Evolutionary conservation across 73 alveolate species (phyloP), one percentile per base, ranked within the genome.

Genomic region (Effrenium voratum): DNA sequence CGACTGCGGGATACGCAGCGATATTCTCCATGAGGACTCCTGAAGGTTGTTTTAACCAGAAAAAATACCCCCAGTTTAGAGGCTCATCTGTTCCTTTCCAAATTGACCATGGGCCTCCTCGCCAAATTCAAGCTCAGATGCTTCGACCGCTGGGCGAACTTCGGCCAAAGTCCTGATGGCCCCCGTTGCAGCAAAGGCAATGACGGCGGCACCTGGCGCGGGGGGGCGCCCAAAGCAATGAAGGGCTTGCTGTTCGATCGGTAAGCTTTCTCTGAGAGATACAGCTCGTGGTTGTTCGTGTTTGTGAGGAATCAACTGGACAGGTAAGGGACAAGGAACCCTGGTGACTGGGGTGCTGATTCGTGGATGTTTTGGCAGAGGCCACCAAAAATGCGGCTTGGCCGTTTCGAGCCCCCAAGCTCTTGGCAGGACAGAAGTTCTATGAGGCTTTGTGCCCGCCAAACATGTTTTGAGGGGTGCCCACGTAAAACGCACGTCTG

Each of bases 181-280:
- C 59, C 97, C 97, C 28, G 86, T 50, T 19, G 97, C 97, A 44
- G 87, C 66, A 68, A 32, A 50, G 13, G 97, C 97, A 28, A 90
- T 30, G 28, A 90, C 87, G 1, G 97, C 97, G 13, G 97, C 97
- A 30, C 97, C 97, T 63, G 79, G 73, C 16, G 38, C 82, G 5
- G 84, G 45, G 0, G 46, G 5, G 38, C 46, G 49, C 5, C 50
- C 70, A 36, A 22, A 22, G 30, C 22, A 15, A 22, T 55, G 68
- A 55, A 55, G 30, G 22, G 22, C 30, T 55, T 22, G 77, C 36
- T 63, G 22, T 16, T 16, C 40, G 36, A 63, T 63, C n/a, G 40
- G 40, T 15, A 15, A 15, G 40, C 77, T 15, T 26, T 63, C 40
- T 36, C 8, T 52, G 63, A 19, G 63, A 52, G 26, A 52, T 12